These are phyloP conservation scores for Neoboletus magnificus DNA, from an alignment of 768 basidiomycete genomes.

Conservation along the genomic window DNA sequence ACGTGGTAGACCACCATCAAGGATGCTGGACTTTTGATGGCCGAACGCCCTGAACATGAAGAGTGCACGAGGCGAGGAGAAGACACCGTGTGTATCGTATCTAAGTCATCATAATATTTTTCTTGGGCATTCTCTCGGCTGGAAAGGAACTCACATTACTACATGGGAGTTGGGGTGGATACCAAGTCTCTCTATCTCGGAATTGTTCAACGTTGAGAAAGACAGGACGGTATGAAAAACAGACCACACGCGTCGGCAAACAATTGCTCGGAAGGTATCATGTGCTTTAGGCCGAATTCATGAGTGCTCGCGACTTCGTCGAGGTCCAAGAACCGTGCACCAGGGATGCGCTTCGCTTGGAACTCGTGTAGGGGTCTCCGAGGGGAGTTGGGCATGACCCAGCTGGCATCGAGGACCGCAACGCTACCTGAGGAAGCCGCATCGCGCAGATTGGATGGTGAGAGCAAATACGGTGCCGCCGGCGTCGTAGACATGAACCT, in stretches of 20 bases:
- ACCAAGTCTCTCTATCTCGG: constrained; percentile 59
- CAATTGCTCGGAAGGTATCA: constrained; percentile 74
- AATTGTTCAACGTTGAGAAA: constrained; percentile 6
- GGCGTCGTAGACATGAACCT: constrained; percentile 39
- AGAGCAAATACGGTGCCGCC: constrained; percentile 47
- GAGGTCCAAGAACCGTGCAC: constrained; percentile 72
- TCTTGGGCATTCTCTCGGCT: background rate
- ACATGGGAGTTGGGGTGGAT: constrained; percentile 76
- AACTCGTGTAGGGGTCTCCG: constrained; percentile 73
- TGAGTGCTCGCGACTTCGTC: constrained; percentile 75
- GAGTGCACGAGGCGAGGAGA: constrained; percentile 87
- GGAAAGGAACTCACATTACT: constrained; percentile 55
- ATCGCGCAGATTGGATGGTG: constrained; percentile 46
- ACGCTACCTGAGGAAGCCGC: constrained; percentile 31
- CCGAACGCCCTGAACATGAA: constrained; percentile 95
- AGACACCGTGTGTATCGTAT: constrained; percentile 89
- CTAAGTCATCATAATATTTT: constrained; percentile 35
- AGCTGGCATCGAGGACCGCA: constrained; percentile 70
- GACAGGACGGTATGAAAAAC: constrained; percentile 24
- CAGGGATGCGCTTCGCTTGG: constrained; percentile 59
- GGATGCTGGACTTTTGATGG: constrained; percentile 78
- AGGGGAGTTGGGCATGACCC: constrained; percentile 91
- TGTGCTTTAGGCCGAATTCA: constrained; percentile 83
- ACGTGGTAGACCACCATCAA: constrained; percentile 89
- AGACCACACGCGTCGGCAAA: constrained; percentile 83